Evolutionary conservation across 129 eudicot species (phyloP), one percentile per base, ranked within the genome.

Genomic region (Artemisia tridentata): DNA sequence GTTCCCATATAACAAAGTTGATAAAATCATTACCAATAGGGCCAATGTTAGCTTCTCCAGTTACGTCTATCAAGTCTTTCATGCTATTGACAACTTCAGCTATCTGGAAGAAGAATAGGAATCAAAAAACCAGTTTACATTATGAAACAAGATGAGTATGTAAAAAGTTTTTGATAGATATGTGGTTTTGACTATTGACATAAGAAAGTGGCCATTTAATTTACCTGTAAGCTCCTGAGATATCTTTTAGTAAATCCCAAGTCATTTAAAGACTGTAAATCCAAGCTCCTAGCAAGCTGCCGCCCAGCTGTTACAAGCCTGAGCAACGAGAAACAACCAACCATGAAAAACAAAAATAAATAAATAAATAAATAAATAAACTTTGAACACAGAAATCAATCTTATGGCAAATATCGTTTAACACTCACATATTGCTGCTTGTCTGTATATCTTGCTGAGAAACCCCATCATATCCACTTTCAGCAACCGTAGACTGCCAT

Each of bases 241-340:
- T 88, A 86, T 84, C 88, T 86, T 81, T 88, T 91, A 8, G 92
- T 76, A 69, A 86, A 91, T 49, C 97, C 97, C 75, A 88, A 72
- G 55, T 91, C 96, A 58, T 91, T 91, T 59, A 91, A 80, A 9
- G 90, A 88, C 58, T 83, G 97, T 53, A 81, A 69, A 69, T 91
- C 97, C 82, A 91, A 84, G 64, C 90, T 84, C 84, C 79, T 86
- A 13, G 92, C 96, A 56, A 91, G 93, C 73, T 88, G 96, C 27
- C 86, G 86, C 16, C 93, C 90, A 68, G 97, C 92, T 18, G 88
- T 71, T 17, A 88, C 85, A 61, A 88, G 88, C 97, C 97, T 91
- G 80, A 61, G 52, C 18, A 71, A 3, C 50, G 48, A 77, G 13
- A 75, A 65, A 71, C 16, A 27, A 57, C 65, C 65, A 75, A 53